A percentile compares a stretch with the other conserved stretches of the same genome.
Conservation (phyloP, 495 filamentous ascomycete species). For the Xylaria flabelliformis region DNA sequence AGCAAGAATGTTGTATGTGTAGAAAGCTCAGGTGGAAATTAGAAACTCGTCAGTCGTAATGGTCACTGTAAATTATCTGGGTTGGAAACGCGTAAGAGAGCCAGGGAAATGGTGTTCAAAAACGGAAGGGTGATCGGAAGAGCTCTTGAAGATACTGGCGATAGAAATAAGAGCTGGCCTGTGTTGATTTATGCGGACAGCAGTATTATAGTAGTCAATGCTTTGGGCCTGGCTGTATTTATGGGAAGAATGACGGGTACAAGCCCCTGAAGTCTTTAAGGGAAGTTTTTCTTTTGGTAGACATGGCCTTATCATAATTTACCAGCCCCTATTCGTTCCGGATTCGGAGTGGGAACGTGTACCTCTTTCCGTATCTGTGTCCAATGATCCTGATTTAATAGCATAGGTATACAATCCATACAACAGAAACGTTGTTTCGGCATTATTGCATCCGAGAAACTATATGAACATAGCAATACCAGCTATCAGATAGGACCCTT, state of each 20-base stretch:
- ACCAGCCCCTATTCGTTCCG: slow-evolving; percentile 14
- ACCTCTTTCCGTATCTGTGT: not conserved
- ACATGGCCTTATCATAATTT: not conserved
- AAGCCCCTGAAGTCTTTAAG: not conserved
- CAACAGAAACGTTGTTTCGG: not conserved
- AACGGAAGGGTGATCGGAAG: not conserved
- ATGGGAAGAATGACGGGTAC: not conserved
- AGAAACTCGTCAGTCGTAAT: not conserved
- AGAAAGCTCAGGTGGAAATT: not conserved
- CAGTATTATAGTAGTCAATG: not conserved
- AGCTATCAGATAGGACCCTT: not conserved
- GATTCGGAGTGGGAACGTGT: slow-evolving; percentile 11
- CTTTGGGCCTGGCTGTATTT: not conserved
- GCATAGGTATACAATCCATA: not conserved
- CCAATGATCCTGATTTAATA: slow-evolving; percentile 4
- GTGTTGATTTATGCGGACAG: not conserved
- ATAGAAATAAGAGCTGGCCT: not conserved
- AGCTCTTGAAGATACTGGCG: not conserved
- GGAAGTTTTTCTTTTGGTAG: not conserved
- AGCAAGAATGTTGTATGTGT: not conserved
- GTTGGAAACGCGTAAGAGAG: no score
- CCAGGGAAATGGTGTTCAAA: not conserved
- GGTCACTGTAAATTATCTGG: not conserved
- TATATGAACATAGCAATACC: not conserved
- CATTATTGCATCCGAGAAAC: not conserved